These are phyloP conservation scores for Ehretia macrophylla DNA, from an alignment of 257 asterid species.

Conservation along the genomic window DNA sequence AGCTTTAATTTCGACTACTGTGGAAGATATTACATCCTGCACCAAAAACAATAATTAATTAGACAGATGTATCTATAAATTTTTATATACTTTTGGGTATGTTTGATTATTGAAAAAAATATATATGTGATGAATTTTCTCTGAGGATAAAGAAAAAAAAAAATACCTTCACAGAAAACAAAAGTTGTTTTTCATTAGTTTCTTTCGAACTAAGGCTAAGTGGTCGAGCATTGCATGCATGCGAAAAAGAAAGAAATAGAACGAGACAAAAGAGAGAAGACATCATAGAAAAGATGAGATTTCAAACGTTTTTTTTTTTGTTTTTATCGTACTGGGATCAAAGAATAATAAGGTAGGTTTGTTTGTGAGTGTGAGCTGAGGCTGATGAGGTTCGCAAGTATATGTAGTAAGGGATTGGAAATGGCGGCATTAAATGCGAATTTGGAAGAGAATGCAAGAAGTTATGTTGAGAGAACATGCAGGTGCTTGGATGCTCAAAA, in stretches of 20 bases:
- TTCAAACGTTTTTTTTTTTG: neutral
- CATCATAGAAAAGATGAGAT: slow-evolving; percentile 11
- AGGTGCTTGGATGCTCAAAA: slow-evolving; percentile 34
- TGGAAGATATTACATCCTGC: slow-evolving; percentile 25
- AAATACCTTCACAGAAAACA: slow-evolving; percentile 29
- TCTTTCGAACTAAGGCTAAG: slow-evolving; percentile 19
- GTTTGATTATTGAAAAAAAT: no score
- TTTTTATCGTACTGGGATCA: neutral
- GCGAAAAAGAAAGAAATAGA: slow-evolving; percentile 38
- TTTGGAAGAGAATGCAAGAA: slow-evolving; percentile 29
- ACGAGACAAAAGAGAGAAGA: slow-evolving; percentile 30
- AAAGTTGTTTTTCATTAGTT: slow-evolving; percentile 10
- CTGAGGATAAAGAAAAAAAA: neutral
- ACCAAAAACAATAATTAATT: neutral
- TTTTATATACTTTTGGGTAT: no score
- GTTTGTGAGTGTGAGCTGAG: slow-evolving; percentile 8
- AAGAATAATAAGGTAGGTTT: neutral
- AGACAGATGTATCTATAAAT: neutral
- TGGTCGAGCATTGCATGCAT: slow-evolving; percentile 52
- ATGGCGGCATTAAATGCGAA: slow-evolving; percentile 56
- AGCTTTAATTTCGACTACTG: neutral
- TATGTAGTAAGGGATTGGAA: slow-evolving; percentile 21
- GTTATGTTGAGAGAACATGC: slow-evolving; percentile 54
- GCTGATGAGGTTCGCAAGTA: neutral
- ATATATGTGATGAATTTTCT: no score